Evolutionary conservation across 2,329 filamentous ascomycete species (phyloP).

Genomic region (Pseudocercospora fijiensis): DNA sequence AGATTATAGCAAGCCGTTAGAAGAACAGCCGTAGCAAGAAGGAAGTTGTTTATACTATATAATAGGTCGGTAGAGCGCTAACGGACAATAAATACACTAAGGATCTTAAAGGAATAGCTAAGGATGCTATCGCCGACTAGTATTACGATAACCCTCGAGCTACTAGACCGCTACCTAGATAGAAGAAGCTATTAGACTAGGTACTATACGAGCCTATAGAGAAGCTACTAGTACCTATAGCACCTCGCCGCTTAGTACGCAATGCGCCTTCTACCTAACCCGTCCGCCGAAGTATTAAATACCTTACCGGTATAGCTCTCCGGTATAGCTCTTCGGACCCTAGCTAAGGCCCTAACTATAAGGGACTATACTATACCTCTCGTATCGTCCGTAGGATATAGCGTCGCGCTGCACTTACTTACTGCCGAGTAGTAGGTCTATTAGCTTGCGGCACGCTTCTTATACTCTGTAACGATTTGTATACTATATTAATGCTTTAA

Average conservation of each 20-base stretch:
- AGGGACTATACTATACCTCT: neutral
- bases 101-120: neutral
- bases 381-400: neutral
- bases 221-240: neutral
- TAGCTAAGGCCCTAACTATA: neutral
- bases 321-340: neutral
- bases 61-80: neutral
- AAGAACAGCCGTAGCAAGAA: neutral
- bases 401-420: neutral
- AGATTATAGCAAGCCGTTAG: neutral
- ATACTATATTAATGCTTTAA: neutral
- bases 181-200: neutral
- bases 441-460: neutral
- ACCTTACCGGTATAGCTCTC: neutral
- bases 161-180: neutral
- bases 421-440: neutral
- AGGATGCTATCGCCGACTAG: neutral
- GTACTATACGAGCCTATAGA: neutral
- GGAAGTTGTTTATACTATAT: neutral
- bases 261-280: neutral
- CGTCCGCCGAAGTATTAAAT: neutral
- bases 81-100: neutral
- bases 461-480: neutral
- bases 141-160: neutral
- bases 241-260: neutral